These are phyloP conservation scores for Saposhnikovia divaricata DNA, from an alignment of 129 eudicot species.

Conservation along the genomic window DNA sequence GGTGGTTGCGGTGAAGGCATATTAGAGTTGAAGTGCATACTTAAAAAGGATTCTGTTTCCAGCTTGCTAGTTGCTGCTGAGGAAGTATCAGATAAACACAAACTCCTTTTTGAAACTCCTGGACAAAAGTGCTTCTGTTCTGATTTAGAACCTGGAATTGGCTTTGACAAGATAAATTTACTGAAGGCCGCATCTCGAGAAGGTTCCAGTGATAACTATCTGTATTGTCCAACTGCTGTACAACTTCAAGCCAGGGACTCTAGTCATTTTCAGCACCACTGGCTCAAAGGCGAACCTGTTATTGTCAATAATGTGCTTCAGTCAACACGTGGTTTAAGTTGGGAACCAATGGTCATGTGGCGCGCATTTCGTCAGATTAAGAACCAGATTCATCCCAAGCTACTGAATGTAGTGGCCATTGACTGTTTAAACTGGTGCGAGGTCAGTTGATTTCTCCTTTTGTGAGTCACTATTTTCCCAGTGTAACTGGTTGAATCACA, in stretches of 20 bases:
- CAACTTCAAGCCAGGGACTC: slow-evolving; percentile 18
- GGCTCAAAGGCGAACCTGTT: slow-evolving; percentile 41
- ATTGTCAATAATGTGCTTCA: slow-evolving; percentile 44
- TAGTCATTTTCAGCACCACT: slow-evolving; percentile 43
- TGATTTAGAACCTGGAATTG: background rate
- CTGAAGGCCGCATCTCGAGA: slow-evolving; percentile 23
- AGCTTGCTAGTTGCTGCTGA: slow-evolving; percentile 11
- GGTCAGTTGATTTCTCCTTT: slow-evolving; percentile 24
- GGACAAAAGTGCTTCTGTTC: slow-evolving; percentile 6
- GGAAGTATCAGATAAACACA: background rate
- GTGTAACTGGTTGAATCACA: background rate
- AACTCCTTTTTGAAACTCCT: background rate
- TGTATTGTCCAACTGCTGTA: slow-evolving; percentile 32
- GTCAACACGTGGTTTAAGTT: slow-evolving; percentile 35
- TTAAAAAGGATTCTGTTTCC: background rate
- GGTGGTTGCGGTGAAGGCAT: slow-evolving; percentile 19
- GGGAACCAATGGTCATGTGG: slow-evolving; percentile 69
- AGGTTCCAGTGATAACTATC: slow-evolving; percentile 20
- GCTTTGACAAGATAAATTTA: background rate
- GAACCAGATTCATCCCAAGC: slow-evolving; percentile 3
- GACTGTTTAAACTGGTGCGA: slow-evolving; percentile 45
- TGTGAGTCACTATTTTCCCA: background rate
- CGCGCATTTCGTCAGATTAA: slow-evolving; percentile 43
- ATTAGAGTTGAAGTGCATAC: slow-evolving; percentile 10
- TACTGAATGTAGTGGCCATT: slow-evolving; percentile 24